A percentile compares a stretch with the other conserved stretches of the same genome.
Evolutionary conservation across 495 filamentous ascomycete species (phyloP).

Genomic region (Gamarada debralockiae): DNA sequence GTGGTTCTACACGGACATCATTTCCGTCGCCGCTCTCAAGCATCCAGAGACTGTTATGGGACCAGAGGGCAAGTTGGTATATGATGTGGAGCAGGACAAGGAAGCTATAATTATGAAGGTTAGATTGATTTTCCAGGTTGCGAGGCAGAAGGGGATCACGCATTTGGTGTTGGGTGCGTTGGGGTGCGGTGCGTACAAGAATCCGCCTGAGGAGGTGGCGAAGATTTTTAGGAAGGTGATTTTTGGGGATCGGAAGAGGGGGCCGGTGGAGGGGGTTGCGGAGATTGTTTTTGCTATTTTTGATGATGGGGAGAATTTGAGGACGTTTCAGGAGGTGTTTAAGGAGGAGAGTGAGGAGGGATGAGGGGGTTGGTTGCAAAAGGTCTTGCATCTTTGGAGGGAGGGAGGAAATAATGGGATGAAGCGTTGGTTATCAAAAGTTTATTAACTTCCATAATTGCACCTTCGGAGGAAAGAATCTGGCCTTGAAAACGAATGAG

Average conservation of each 20-base stretch:
- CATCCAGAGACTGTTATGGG: no score
- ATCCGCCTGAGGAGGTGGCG: conserved; percentile 61
- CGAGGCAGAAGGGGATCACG: conserved; percentile 42
- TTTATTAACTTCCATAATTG: no score
- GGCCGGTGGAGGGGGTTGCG: conserved; percentile 12
- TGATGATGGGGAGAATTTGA: conserved; percentile 21
- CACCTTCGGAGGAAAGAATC: no score
- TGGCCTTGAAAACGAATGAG: no score
- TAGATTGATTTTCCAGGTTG: conserved; percentile 52
- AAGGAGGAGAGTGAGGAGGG: neutral
- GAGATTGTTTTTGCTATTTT: conserved; percentile 24
- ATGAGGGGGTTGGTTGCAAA: neutral
- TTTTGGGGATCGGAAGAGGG: conserved; percentile 31
- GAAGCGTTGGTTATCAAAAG: no score
- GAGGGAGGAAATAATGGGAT: no score
- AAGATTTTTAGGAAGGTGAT: conserved; percentile 55
- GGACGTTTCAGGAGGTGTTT: conserved; percentile 15
- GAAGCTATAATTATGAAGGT: conserved; percentile 56
- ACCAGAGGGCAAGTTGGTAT: conserved; percentile 23
- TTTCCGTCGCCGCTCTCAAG: conserved; percentile 51
- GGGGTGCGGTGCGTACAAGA: conserved; percentile 64
- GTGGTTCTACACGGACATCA: conserved; percentile 50
- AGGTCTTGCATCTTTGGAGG: no score
- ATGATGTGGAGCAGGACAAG: conserved; percentile 36
- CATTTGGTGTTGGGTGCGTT: conserved; percentile 61